Conservation (phyloP, 441 rosid species). For the Corymbia calophylla region DNA sequence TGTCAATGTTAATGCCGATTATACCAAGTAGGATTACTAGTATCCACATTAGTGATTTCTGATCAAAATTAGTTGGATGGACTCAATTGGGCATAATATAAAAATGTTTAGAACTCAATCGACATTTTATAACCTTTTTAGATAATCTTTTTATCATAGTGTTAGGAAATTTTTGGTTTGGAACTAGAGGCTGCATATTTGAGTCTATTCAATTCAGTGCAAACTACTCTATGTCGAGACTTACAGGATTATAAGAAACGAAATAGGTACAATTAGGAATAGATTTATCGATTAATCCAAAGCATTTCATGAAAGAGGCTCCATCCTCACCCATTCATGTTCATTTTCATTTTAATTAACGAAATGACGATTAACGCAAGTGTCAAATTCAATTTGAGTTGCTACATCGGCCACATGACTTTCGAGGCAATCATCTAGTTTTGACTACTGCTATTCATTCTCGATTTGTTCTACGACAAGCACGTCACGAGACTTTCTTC, state of each 20-base stretch:
- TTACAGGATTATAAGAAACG: not conserved
- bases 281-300: not conserved
- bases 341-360: not conserved
- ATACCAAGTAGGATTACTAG: rapidly evolving
- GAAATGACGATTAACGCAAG: not conserved
- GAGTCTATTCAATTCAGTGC: too few relatives aligned
- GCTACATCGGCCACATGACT: rapidly evolving
- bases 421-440: not conserved
- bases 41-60: rapidly evolving
- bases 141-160: not conserved
- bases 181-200: rapidly evolving
- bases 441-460: not conserved
- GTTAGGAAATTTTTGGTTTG: not conserved
- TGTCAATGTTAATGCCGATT: rapidly evolving
- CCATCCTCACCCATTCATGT: not conserved
- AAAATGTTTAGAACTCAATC: not conserved
- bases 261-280: not conserved
- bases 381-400: not conserved
- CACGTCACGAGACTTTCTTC: too few relatives aligned
- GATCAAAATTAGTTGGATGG: too few relatives aligned
- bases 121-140: too few relatives aligned
- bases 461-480: not conserved
- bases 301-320: not conserved
- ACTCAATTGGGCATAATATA: not conserved
- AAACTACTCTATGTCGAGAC: rapidly evolving